Percentiles rank a stretch among this genome's conserved stretches.
Evolutionary conservation across 2,329 filamentous ascomycete genomes (phyloP).

Genomic region (Neonectria punicea): DNA sequence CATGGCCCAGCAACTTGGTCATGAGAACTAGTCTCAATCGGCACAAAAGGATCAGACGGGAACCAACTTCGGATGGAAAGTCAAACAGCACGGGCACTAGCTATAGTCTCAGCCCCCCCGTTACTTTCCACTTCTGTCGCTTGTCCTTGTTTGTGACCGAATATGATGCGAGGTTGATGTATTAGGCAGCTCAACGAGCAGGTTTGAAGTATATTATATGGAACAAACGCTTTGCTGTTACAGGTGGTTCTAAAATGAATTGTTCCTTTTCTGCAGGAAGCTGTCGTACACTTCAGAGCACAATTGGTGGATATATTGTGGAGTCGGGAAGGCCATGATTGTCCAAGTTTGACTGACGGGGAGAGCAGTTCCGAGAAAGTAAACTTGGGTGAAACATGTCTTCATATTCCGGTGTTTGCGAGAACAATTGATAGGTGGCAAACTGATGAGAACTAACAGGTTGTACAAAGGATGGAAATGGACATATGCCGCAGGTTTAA

Average conservation of each 20-base stretch:
- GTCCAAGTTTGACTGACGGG: neutral
- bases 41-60: too few relatives aligned
- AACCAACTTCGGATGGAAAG: neutral
- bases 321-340: neutral
- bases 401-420: neutral
- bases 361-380: neutral
- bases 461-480: too few relatives aligned
- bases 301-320: slow-evolving; percentile 8
- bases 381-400: neutral
- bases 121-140: neutral
- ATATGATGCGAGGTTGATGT: neutral
- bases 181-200: neutral
- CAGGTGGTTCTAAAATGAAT: neutral
- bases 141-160: neutral
- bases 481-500: neutral
- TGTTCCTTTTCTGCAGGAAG: neutral
- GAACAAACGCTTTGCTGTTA: neutral
- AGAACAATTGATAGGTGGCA: neutral
- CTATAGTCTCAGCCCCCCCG: neutral
- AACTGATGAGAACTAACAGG: neutral
- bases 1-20: neutral
- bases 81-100: neutral
- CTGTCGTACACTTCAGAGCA: neutral
- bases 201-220: neutral
- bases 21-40: neutral